Evolutionary conservation across 1,284 basidiomycete species (phyloP), one percentile per base, ranked within the genome.

Genomic region (Vanrija sp.): DNA sequence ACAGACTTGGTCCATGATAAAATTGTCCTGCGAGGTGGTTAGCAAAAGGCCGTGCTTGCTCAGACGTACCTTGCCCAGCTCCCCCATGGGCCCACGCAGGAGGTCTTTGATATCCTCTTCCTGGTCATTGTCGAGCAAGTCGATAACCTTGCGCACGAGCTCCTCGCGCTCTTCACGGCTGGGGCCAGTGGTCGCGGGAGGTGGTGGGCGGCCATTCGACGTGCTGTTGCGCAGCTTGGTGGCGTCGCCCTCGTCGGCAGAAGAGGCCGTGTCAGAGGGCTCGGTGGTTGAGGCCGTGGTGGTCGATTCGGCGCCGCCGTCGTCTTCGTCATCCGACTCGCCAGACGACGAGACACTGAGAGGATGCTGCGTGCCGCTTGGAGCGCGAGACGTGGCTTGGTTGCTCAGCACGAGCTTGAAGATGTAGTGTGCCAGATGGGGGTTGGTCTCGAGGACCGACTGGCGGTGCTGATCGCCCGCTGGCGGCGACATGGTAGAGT

Each of bases 31-130:
- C 6, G 15, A 54, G 53, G 41, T 27, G 23, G 12, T 38, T 19
- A 27, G 47, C 25, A 31, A 38, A 36, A 37, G 6, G 38, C 31
- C 24, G 14, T 20, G 24, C 16, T 42, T 6, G 61, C 70, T 63
- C 73, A 14, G 9, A 31, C 31, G 31, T 31, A 83, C 83, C 64
- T 87, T 86, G 58, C 87, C 84, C 65, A 89, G 83, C 62, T 89
- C 82, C 6, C 80, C 81, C 65, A 86, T 87, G 38, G 81, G 83
- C 27, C 81, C 80, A 71, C 83, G 87, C 54, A 95, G 80, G 27
- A 90, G 65, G 3, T 73, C 66, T 77, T 92, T 92, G 66, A 94
- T 82, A 51, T 85, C 83, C 56, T 94, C 91, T 73, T 93, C 90
- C 56, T 86, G 83, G 72, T 95, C 91, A 53, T 85, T 83, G 43